These are phyloP conservation scores for Nemania sp. DNA, from an alignment of 2,329 filamentous ascomycete genomes.

Conservation along the genomic window DNA sequence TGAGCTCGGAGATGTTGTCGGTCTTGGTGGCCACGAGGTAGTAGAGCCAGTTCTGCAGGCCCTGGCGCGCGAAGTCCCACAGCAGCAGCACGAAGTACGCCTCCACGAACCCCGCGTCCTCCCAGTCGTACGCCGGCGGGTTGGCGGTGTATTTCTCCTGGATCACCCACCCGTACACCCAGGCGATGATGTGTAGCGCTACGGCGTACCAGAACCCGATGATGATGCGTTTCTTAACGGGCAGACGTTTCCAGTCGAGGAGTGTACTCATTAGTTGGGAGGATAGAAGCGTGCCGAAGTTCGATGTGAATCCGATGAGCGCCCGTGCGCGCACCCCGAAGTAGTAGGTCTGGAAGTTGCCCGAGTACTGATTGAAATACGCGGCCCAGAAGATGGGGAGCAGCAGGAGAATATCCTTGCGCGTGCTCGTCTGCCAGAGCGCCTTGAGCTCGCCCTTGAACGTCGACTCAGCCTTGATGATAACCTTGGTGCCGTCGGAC, in stretches of 20 bases:
- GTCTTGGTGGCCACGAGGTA: conserved; percentile 59
- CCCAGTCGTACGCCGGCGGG: conserved; percentile 68
- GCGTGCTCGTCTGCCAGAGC: conserved; percentile 66
- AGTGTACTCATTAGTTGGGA: conserved; percentile 57
- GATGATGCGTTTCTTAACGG: conserved; percentile 47
- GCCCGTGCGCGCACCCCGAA: conserved; percentile 71
- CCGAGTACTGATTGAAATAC: conserved; percentile 48
- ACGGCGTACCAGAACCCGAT: conserved; percentile 51
- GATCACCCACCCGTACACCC: conserved; percentile 57
- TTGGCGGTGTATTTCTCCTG: conserved; percentile 53
- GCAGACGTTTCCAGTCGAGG: conserved; percentile 24
- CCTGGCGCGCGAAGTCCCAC: conserved; percentile 56
- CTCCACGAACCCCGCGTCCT: conserved; percentile 62
- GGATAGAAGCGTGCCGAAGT: conserved; percentile 65
- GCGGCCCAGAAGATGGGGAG: conserved; percentile 76
- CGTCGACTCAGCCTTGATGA: conserved; percentile 62
- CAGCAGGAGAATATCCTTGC: conserved; percentile 69
- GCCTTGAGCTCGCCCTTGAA: conserved; percentile 62
- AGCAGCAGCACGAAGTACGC: conserved; percentile 70
- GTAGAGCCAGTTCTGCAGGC: conserved; percentile 60
- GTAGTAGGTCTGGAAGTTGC: conserved; percentile 62
- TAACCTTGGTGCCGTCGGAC: conserved; percentile 65
- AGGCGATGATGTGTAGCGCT: conserved; percentile 49
- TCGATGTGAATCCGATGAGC: conserved; percentile 70
- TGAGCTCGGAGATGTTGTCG: conserved; percentile 57